Percentiles rank a stretch among this genome's conserved stretches.
Conservation (phyloP, 2,329 filamentous ascomycete genomes). For the Pseudonectria foliicola region DNA sequence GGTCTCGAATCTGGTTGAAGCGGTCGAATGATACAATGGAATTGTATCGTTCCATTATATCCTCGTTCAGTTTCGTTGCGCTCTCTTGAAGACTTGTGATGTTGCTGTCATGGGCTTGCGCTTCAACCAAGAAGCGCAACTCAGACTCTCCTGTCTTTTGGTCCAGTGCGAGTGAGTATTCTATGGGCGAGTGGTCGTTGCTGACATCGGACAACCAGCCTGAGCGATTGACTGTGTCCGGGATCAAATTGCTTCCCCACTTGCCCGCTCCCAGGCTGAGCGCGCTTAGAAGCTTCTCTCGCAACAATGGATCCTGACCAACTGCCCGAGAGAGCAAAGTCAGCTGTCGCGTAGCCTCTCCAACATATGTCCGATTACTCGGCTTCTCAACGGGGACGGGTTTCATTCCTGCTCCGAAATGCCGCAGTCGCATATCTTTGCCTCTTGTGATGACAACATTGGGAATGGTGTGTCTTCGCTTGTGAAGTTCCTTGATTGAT, state of each 20-base stretch:
- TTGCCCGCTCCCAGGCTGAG: not conserved
- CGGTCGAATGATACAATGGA: not conserved
- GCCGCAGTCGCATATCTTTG: not conserved
- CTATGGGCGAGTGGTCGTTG: not conserved
- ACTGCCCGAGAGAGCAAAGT: not conserved
- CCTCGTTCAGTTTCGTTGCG: not conserved
- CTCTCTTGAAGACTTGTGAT: conserved; percentile 1
- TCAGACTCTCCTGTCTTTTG: not conserved
- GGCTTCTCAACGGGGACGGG: not conserved
- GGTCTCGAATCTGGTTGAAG: not conserved
- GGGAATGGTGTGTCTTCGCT: not conserved
- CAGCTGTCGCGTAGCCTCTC: not conserved
- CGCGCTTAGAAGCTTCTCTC: not conserved
- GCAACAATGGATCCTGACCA: not conserved
- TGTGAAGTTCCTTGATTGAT: conserved; percentile 1
- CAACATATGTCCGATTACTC: not conserved
- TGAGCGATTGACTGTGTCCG: not conserved
- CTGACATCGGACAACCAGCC: not conserved
- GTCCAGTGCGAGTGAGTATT: not conserved
- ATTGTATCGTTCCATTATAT: not conserved
- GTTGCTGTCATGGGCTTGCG: not conserved
- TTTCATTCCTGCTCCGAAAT: conserved; percentile 1
- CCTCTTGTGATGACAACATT: conserved; percentile 1
- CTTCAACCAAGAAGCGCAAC: conserved; percentile 1
- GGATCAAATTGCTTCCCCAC: not conserved